Conservation (phyloP, 2,329 filamentous ascomycete genomes). For the Pyricularia sp. region DNA sequence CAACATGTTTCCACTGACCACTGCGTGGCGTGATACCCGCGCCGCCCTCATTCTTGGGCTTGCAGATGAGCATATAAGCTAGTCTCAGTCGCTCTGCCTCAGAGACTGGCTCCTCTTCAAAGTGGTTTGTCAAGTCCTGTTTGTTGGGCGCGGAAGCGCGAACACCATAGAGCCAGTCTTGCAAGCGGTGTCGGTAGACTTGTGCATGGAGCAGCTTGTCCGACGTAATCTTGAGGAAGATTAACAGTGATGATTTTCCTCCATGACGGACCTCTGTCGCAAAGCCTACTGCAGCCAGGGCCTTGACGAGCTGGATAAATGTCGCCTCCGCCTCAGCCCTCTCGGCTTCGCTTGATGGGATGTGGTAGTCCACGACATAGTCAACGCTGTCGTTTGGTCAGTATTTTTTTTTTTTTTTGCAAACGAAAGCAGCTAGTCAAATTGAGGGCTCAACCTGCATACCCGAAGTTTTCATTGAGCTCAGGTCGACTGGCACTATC, state of each 20-base stretch:
- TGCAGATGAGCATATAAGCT: constrained; percentile 77
- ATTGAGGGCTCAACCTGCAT: background rate
- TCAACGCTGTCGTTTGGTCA: constrained; percentile 54
- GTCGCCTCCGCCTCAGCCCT: constrained; percentile 59
- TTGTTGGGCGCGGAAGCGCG: constrained; percentile 66
- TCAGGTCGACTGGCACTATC: background rate
- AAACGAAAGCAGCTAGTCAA: background rate
- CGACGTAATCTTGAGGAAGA: constrained; percentile 77
- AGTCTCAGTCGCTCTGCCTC: constrained; percentile 83
- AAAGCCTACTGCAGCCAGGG: constrained; percentile 70
- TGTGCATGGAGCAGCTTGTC: constrained; percentile 66
- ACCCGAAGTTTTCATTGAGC: background rate
- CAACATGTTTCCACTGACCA: constrained; percentile 62
- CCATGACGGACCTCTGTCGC: constrained; percentile 81
- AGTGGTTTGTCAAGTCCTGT: constrained; percentile 53
- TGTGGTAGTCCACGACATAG: constrained; percentile 76
- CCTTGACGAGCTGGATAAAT: constrained; percentile 69
- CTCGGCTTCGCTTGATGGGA: constrained; percentile 56
- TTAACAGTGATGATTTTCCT: constrained; percentile 62
- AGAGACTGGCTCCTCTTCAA: constrained; percentile 67
- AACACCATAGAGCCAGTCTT: constrained; percentile 90
- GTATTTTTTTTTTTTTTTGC: constrained; percentile 2
- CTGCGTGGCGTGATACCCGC: constrained; percentile 57
- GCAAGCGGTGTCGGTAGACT: constrained; percentile 77
- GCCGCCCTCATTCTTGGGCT: constrained; percentile 63